Conservation (phyloP, 495 filamentous ascomycete genomes). For the Amniculicola lignicola region DNA sequence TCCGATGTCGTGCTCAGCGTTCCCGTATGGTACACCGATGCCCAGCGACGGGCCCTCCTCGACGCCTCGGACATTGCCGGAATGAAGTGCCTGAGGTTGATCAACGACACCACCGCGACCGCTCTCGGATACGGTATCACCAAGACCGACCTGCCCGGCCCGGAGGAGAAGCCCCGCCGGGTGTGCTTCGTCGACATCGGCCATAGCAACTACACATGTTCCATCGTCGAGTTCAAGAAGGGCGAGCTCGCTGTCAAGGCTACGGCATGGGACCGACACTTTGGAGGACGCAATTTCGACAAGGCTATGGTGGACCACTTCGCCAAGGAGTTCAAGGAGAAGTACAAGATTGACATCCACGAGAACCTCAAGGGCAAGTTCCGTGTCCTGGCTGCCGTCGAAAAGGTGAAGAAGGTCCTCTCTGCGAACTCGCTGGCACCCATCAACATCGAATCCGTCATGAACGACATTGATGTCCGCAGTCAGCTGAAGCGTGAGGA, state of each 20-base stretch:
- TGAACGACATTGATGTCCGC: conserved; percentile 94
- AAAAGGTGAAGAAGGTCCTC: conserved; percentile 98
- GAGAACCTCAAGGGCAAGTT: conserved; percentile 83
- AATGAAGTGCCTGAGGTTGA: conserved; percentile 84
- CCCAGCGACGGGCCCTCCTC: conserved; percentile 81
- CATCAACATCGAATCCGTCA: conserved; percentile 96
- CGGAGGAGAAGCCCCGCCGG: conserved; percentile 88
- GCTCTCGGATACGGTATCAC: conserved; percentile 98
- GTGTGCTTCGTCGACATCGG: conserved; percentile 95
- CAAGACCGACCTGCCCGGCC: conserved; percentile 82
- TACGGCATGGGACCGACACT: conserved; percentile 92
- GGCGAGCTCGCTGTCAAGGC: conserved; percentile 92
- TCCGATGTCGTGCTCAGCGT: conserved; percentile 91
- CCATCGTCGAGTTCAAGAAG: conserved; percentile 95
- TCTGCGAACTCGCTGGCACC: conserved; percentile 92
- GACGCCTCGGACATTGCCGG: conserved; percentile 95
- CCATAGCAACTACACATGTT: conserved; percentile 90
- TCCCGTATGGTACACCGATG: conserved; percentile 95
- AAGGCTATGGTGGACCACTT: conserved; percentile 91
- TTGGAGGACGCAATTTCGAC: conserved; percentile 97
- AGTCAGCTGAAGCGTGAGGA: conserved; percentile 90
- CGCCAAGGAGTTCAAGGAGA: conserved; percentile 73
- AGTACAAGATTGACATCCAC: conserved; percentile 59
- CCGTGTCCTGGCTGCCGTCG: conserved; percentile 79
- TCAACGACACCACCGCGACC: conserved; percentile 97